Conservation (phyloP, 331 rosid genomes). For the Saraca asoca region DNA sequence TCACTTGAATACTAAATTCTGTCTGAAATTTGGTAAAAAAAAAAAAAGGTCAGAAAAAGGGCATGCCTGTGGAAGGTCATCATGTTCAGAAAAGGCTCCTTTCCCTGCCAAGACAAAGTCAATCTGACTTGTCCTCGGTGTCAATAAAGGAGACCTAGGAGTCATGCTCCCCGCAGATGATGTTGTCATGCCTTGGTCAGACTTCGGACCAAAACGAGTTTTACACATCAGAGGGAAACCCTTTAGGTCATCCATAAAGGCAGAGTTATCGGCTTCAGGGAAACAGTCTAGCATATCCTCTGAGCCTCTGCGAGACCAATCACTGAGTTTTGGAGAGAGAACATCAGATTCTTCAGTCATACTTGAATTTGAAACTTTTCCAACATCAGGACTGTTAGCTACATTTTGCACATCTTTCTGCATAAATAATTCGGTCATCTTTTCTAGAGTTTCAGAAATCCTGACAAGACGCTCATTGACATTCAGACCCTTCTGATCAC, state of each 20-base stretch:
- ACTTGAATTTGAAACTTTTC: conserved; percentile 88
- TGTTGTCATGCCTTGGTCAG: conserved; percentile 98
- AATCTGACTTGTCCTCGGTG: conserved; percentile 92
- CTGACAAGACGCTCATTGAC: conserved; percentile 89
- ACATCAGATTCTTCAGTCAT: conserved; percentile 93
- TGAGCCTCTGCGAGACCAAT: conserved; percentile 96
- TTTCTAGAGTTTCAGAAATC: conserved; percentile 84
- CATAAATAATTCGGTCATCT: conserved; percentile 68
- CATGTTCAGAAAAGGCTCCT: conserved; percentile 87
- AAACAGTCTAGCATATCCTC: conserved; percentile 98
- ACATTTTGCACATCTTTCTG: conserved; percentile 81
- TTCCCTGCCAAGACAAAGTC: conserved; percentile 93
- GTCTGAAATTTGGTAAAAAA: background rate
- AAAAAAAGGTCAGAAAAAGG: conserved; percentile 25
- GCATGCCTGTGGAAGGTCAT: conserved; percentile 89
- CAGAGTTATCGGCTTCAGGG: conserved; percentile 82
- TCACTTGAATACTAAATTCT: conserved; percentile 16
- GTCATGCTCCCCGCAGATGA: conserved; percentile 99
- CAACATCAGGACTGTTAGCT: conserved; percentile 91
- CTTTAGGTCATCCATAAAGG: conserved; percentile 87
- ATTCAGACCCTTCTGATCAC: conserved; percentile 87
- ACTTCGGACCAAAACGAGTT: conserved; percentile 98
- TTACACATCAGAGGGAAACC: conserved; percentile 89
- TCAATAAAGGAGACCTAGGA: conserved; percentile 94
- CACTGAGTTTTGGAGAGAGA: conserved; percentile 90